Evolutionary conservation across 179 eudicot species (phyloP).

Genomic region (Drosera spatulata): DNA sequence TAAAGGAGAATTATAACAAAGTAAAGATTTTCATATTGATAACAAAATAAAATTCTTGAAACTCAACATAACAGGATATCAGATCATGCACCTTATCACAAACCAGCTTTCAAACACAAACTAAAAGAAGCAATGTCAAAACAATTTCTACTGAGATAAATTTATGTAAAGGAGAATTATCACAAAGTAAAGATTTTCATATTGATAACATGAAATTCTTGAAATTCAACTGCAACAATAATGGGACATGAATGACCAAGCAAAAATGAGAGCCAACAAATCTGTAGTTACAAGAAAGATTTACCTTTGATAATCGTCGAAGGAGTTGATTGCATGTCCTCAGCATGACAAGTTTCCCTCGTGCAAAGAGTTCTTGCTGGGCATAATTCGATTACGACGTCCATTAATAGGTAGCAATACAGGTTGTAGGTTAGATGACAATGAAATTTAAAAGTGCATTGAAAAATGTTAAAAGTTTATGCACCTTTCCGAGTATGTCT

Average conservation of each 20-base stretch:
- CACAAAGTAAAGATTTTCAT: background rate
- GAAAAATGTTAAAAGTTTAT: background rate
- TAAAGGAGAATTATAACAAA: background rate
- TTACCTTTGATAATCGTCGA: constrained; percentile 96
- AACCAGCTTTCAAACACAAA: background rate
- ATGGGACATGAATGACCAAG: background rate
- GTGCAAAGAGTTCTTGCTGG: constrained; percentile 91
- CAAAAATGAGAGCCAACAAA: background rate
- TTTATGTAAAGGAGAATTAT: background rate
- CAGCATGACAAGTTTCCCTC: constrained; percentile 98
- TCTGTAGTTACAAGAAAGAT: background rate
- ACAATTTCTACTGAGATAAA: background rate
- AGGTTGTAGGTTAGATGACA: constrained; percentile 3
- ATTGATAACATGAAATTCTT: background rate
- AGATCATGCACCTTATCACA: too few relatives aligned
- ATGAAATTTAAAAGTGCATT: background rate
- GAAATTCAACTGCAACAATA: background rate
- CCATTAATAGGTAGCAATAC: constrained; percentile 5
- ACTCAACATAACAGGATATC: too few relatives aligned
- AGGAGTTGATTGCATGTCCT: constrained; percentile 99
- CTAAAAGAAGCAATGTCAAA: background rate
- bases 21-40: too few relatives aligned
- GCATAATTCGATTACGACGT: constrained; percentile 10
- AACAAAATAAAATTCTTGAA: background rate
- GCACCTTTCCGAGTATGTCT: constrained; percentile 93